Evolutionary conservation across 495 filamentous ascomycete genomes (phyloP), one percentile per base, ranked within the genome.

Genomic region (Penicillium egyptiacum): DNA sequence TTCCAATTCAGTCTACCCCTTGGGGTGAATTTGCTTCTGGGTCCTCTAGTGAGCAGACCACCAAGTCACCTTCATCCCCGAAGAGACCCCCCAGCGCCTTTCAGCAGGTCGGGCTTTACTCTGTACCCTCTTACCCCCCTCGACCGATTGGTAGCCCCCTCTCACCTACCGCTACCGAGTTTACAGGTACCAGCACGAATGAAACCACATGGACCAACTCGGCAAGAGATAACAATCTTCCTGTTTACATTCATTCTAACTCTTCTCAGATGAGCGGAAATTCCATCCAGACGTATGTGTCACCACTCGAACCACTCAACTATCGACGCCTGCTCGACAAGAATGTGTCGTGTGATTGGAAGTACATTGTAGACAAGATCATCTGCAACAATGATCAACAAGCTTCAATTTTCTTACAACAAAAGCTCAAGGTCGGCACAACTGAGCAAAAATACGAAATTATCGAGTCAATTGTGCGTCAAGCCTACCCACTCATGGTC

Each of bases 371-470:
- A 37, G 95, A 98, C 74, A 98, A 98, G 79, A 98, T 98, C 68
- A 91, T 98, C 50, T 96, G 91, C 86, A 96, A 90, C 75, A 98
- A 98, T 68, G 94, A 98, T 65, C 94, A 98, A 68, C 94, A 98
- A 73, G 95, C 94, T 16, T 98, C 95, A 1, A 98, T 98, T 60
- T 98, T 98, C 72, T 76, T 98, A 25, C 94, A 98, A 70, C 95
- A 98, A 73, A 98, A 98, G 78, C 89, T 98, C 56, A 98, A 98
- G 76, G 89, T 97, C 54, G 92, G 91, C 52, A 97, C 94, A 11
- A 80, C 86, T 0, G 93, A 98, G 67, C 95, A 98, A 73, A 98
- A 96, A 69, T 95, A 88, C 64, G 92, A 96, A 51, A 97, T 98
- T 51, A 90, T 98, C 44, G 90, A 98, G 65, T 90, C 92, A 19